These are phyloP conservation scores for Capsicum baccatum DNA, from an alignment of 257 asterid genomes.

Conservation along the genomic window DNA sequence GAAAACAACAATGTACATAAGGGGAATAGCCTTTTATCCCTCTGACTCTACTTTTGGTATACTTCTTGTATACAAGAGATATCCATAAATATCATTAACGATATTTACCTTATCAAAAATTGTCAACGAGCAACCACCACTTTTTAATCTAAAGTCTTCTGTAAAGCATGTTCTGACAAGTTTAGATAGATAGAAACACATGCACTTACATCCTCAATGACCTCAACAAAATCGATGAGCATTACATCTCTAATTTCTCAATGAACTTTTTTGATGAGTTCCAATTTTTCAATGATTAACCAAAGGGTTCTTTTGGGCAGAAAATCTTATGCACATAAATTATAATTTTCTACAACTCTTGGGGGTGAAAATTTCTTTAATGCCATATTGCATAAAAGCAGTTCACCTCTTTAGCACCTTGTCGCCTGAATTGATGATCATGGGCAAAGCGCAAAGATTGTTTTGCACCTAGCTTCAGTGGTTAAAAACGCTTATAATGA, in stretches of 20 bases:
- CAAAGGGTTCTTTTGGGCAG: not conserved
- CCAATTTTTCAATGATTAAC: not conserved
- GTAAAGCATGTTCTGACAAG: not conserved
- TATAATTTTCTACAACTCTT: not conserved
- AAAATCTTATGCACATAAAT: not conserved
- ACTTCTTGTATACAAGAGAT: not conserved
- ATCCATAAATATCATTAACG: not conserved
- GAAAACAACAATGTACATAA: not conserved
- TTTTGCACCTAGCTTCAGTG: not conserved
- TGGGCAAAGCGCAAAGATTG: not conserved
- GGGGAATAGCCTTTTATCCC: not conserved
- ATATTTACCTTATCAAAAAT: not conserved
- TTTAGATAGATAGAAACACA: not conserved
- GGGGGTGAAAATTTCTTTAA: not conserved
- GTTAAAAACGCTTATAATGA: not conserved
- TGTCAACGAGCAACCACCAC: not conserved
- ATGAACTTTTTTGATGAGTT: not conserved
- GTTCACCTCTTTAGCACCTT: not conserved
- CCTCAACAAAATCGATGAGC: not conserved
- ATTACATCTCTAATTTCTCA: conserved; percentile 8
- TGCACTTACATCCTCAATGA: not conserved
- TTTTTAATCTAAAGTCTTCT: not conserved
- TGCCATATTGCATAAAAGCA: not conserved
- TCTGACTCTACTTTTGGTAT: not conserved
- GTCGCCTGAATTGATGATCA: not conserved